Evolutionary conservation across 2,329 filamentous ascomycete genomes (phyloP), one percentile per base, ranked within the genome.

Genomic region (Curvularia sp.): DNA sequence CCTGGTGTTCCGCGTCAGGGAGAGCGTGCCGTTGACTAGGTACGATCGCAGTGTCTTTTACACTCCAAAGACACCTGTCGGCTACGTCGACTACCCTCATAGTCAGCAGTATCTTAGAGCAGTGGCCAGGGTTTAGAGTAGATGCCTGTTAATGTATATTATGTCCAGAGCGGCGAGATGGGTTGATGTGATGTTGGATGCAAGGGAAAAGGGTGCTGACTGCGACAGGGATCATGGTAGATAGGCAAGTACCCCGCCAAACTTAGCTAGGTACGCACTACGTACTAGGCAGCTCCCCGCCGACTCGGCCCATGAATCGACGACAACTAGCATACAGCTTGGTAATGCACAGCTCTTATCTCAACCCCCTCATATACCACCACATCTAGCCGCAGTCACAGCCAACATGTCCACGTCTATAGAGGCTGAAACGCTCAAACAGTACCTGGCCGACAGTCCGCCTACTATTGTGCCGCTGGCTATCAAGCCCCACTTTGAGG

Each of bases 401-500:
- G 45, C 42, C 53, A 56, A 39, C 32, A 74, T 73, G 70, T 39
- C 69, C 52, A 58, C 66, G 41, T 68, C 68, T 43, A 81, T 83
- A 72, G 80, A 82, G 60, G 70, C 74, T 8, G 73, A 78, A 36
- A 75, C 75, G 6, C 75, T 81, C 41, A 80, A 81, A 76, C 90
- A 96, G 74, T 97, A 96, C 77, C 85, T 96, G 60, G 93, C 95
- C 46, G 95, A 99, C 78, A 89, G 89, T 64, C 95, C 95, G 45
- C 95, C 95, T 1, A 90, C 89, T 48, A 87, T 97, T 55, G 94
- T 97, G 58, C 87, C 89, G 47, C 86, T 99, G 49, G 89, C 92
- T 76, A 95, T 98, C 76, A 92, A 92, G 80, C 91, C 92, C 74
- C 94, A 98, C 79, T 99, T 98, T 71, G 90, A 94, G 54, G 87